Base-by-base conservation (phyloP, 2,329 filamentous ascomycete species). In the Fusarium mexicanum region DNA sequence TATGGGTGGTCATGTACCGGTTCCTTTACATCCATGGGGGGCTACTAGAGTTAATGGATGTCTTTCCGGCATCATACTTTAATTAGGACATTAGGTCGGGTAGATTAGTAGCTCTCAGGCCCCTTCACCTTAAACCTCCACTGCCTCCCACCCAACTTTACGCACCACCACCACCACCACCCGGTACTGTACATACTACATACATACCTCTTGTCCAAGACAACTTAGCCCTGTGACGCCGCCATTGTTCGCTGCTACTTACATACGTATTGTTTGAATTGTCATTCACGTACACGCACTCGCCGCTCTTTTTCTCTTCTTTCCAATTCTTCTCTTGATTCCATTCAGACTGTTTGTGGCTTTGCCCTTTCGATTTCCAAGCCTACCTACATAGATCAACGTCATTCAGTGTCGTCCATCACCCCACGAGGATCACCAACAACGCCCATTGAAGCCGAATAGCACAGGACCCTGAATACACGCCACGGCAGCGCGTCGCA, bases 341-440 rank as follows among this genome's bases (percentile, higher is more conserved):
- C 60, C 37, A 41, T 38, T 53, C 41, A 29, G 20, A 24, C 43
- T 60, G 16, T 38, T 46, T 53, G 24, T 44, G 20, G 14, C 43
- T 38, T 59, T 59, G 44, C 59, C 44, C 33, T 35, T 69, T 61
- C 33, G 17, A 51, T 48, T 50, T 54, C 24, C 40, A 37, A 53
- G 50, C 26, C 38, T 48, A 48, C 46, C 26, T 43, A 14, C 33
- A 69, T 46, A 69, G 41, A 35, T 50, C 60, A 66, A 65, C 60
- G 61, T 59, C 63, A 68, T 64, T 64, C 63, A 58, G 51, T 64
- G 46, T 67, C 64, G 47, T 58, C 63, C 61, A 54, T 73, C 71
- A 71, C 67, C 74, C 74, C 72, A 73, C 72, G 76, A 71, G 66
- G 61, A 58, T 54, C 63, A 55, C 64, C 75, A 76, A 69, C 71